Percentiles rank a stretch among this genome's conserved stretches.
Conservation (phyloP, 2,329 filamentous ascomycete genomes). For the Bipolaris bicolor region DNA sequence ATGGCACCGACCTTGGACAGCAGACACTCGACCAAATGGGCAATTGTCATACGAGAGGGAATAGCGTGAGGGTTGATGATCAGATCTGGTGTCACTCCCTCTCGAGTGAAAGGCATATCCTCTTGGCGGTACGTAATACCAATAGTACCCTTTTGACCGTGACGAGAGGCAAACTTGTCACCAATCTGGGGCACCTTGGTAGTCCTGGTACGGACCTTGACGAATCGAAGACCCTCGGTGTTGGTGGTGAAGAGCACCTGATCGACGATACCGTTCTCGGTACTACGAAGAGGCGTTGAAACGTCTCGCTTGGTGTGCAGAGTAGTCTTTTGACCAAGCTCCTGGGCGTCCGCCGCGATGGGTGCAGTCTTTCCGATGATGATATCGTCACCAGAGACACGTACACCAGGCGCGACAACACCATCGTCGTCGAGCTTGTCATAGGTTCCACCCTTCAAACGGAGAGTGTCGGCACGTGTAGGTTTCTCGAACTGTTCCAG, state of each 20-base stretch:
- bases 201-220: conserved; percentile 95
- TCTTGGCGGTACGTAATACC: conserved; percentile 98
- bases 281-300: conserved; percentile 91
- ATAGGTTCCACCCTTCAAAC: conserved; percentile 92
- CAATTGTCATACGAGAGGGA: conserved; percentile 99
- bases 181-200: conserved; percentile 99
- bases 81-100: conserved; percentile 90
- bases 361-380: conserved; percentile 99
- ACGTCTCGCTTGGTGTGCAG: conserved; percentile 93
- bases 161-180: conserved; percentile 98
- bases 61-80: conserved; percentile 99
- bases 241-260: conserved; percentile 94
- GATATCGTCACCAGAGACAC: conserved; percentile 96
- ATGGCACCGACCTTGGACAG: conserved; percentile 94
- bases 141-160: conserved; percentile 99
- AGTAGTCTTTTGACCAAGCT: conserved; percentile 89
- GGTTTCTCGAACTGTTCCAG: conserved; percentile 97
- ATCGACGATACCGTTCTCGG: conserved; percentile 96
- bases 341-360: conserved; percentile 88
- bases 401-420: conserved; percentile 89
- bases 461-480: conserved; percentile 82
- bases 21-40: conserved; percentile 98
- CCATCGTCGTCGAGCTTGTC: conserved; percentile 98
- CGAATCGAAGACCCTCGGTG: conserved; percentile 90
- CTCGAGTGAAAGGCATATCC: conserved; percentile 96